Evolutionary conservation across 2,329 filamentous ascomycete species (phyloP).

Genomic region (Tolypocladium pustulatum): DNA sequence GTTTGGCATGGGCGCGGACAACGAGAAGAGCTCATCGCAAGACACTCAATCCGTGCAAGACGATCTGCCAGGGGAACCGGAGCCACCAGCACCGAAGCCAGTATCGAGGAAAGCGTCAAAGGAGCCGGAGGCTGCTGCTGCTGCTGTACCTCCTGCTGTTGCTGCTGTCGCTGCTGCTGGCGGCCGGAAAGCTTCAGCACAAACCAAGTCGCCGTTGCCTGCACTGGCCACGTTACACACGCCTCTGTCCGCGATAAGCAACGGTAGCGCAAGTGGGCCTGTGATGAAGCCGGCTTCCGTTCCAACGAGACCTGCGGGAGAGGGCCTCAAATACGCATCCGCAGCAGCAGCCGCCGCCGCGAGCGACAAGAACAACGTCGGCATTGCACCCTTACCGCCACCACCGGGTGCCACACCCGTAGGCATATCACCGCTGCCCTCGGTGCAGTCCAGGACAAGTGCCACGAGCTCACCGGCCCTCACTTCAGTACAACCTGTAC

Average conservation of each 20-base stretch:
- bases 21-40: conserved; percentile 87
- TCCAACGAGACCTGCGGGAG: conserved; percentile 74
- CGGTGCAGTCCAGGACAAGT: conserved; percentile 42
- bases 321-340: conserved; percentile 92
- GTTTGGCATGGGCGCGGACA: conserved; percentile 70
- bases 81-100: conserved; percentile 31
- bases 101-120: conserved; percentile 44
- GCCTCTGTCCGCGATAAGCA: conserved; percentile 51
- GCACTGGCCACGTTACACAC: conserved; percentile 82
- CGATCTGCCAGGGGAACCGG: conserved; percentile 53
- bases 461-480: conserved; percentile 44
- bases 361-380: conserved; percentile 76
- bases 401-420: conserved; percentile 55
- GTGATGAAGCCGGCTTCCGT: conserved; percentile 88
- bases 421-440: conserved; percentile 36
- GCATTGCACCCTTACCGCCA: conserved; percentile 86
- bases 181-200: conserved; percentile 67
- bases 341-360: conserved; percentile 89
- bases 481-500: conserved; percentile 34
- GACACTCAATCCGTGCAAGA: conserved; percentile 89
- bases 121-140: conserved; percentile 41
- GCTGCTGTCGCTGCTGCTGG: conserved; percentile 32
- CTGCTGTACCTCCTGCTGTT: conserved; percentile 14
- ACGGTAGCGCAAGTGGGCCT: conserved; percentile 40
- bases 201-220: conserved; percentile 90